Percentiles rank a stretch among this genome's conserved stretches.
phyloP scores from a whole-genome alignment of 768 basidiomycete species.

The Leucogyrophana mollusca region DNA sequence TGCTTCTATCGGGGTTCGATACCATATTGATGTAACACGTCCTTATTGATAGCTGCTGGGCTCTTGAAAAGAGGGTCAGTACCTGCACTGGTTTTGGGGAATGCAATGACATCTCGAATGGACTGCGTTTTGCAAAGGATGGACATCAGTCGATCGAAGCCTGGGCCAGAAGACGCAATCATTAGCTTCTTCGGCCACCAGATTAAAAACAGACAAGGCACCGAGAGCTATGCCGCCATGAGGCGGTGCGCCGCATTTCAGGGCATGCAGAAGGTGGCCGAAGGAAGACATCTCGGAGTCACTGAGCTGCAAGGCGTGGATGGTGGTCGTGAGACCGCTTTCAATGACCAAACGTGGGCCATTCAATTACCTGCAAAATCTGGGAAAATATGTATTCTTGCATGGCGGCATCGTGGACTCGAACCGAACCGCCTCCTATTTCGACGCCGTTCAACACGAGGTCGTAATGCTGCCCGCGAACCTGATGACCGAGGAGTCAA shows the following conservation, averaged over 20 bases:
- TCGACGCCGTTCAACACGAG: constrained; percentile 92
- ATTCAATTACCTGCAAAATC: constrained; percentile 63
- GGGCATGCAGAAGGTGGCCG: constrained; percentile 80
- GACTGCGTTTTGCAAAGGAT: constrained; percentile 85
- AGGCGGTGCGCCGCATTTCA: constrained; percentile 89
- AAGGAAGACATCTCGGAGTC: constrained; percentile 75
- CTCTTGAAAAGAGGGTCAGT: constrained; percentile 88
- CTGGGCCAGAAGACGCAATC: constrained; percentile 36
- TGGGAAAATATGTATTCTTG: constrained; percentile 80
- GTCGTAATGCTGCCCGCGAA: constrained; percentile 96
- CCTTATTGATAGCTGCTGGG: constrained; percentile 58
- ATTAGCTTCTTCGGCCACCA: constrained; percentile 9
- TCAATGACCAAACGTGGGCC: not conserved
- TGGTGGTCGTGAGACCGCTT: not conserved
- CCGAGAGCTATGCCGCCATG: constrained; percentile 95
- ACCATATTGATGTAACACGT: constrained; percentile 63
- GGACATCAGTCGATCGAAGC: constrained; percentile 91
- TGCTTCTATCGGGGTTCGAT: constrained; percentile 36
- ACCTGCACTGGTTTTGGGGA: constrained; percentile 87
- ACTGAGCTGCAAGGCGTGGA: constrained; percentile 55
- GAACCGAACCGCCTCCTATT: constrained; percentile 91
- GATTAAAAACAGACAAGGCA: constrained; percentile 31
- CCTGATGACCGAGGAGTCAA: constrained; percentile 38
- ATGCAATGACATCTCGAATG: constrained; percentile 95
- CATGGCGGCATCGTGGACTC: constrained; percentile 85